Base-by-base conservation (phyloP, 345 rosid species). In the Rhizophora apiculata region DNA sequence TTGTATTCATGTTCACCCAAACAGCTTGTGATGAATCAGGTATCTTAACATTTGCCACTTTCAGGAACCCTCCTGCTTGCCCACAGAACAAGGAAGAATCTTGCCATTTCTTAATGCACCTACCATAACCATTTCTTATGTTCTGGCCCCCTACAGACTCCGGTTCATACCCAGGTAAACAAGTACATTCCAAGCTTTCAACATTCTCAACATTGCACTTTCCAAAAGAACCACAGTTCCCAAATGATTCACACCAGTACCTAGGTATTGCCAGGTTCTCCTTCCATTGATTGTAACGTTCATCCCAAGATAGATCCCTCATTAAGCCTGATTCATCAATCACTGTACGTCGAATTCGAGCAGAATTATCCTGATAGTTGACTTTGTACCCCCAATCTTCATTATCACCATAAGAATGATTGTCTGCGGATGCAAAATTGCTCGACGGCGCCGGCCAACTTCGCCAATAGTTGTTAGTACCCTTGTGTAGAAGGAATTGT, bases 111-210 rank as follows among this genome's bases (percentile, higher is more conserved):
- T 31, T 31, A 31, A 31, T 4, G 32, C 32, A 31, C 32, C 32
- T 31, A 2, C 32, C 32, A 3, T 6, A 6, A 31, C 32, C 32
- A 31, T 31, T 31, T 31, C 32, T 31, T 31, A 31, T 5, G 32
- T 31, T 9, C 78, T 69, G 68, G 6, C 68, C 60, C 22, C 4
- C 13, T 10, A 24, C 31, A 10, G 37, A 39, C 22, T 32, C 68
- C 9, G 77, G 77, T 21, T 68, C 49, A 10, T 48, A 68, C 13
- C 77, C 77, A 3, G 72, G 77, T 27, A 74, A 26, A 29, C 77
- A 74, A 20, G 67, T 6, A 31, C 76, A 72, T 22, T 54, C 79
- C 61, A 65, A 75, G 6, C 5, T 49, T 34, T 15, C 27, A 32
- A n/a, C 61, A 64, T n/a, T n/a, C n/a, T n/a, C n/a, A n/a, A n/a